A percentile compares a stretch with the other conserved stretches of the same genome.
Conservation (phyloP, 192 early-diverging fungal species). For the Coemansia sp. region DNA sequence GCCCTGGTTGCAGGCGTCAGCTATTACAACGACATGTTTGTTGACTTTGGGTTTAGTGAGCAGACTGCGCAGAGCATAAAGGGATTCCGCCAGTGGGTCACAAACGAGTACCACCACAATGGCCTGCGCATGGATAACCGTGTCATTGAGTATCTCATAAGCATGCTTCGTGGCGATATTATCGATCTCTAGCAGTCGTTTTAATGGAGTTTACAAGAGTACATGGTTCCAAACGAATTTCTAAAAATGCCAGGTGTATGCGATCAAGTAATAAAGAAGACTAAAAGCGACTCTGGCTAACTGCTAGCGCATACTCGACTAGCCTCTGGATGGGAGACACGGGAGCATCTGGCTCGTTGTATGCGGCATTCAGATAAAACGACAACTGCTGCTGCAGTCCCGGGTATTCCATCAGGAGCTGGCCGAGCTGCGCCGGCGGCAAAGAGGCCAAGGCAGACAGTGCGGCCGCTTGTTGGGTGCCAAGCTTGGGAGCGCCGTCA, state of each 20-base stretch:
- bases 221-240: neutral
- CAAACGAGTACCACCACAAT: slow-evolving; percentile 69
- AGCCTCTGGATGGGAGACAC: slow-evolving; percentile 2
- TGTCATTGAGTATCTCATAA: slow-evolving; percentile 59
- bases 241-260: too few relatives aligned
- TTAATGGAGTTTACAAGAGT: too few relatives aligned
- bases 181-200: slow-evolving; percentile 14
- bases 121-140: slow-evolving; percentile 56
- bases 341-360: neutral
- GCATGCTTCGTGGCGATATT: slow-evolving; percentile 58
- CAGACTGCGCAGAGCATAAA: slow-evolving; percentile 55
- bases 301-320: slow-evolving; percentile 6
- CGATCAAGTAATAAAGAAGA: neutral
- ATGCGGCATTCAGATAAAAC: neutral
- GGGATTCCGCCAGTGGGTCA: slow-evolving; percentile 64
- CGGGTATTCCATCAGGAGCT: neutral
- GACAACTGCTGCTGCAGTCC: neutral
- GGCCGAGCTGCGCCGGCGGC: neutral
- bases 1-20: slow-evolving; percentile 61
- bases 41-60: slow-evolving; percentile 61
- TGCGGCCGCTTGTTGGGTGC: neutral
- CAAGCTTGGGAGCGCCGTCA: neutral
- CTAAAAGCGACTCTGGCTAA: slow-evolving; percentile 5
- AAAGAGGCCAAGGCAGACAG: neutral
- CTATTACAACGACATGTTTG: slow-evolving; percentile 76